A percentile compares a stretch with the other conserved stretches of the same genome.
These are phyloP conservation scores for Prunella vulgaris DNA, from an alignment of 257 asterid genomes.

Conservation along the genomic window DNA sequence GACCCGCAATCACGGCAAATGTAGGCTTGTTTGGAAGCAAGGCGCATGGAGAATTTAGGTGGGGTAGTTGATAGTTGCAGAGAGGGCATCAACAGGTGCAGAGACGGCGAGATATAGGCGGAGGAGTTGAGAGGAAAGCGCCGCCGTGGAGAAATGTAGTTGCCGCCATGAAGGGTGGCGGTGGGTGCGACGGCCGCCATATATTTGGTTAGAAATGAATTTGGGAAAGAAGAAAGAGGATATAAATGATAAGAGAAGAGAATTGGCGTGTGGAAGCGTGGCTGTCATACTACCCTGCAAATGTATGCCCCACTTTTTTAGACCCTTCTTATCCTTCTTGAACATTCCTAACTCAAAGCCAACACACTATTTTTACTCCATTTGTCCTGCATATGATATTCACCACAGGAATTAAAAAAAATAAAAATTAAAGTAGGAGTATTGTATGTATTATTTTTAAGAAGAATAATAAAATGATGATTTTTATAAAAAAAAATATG, in stretches of 20 bases:
- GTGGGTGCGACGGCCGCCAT: conserved; percentile 50
- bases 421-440: no score
- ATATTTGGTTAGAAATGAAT: conserved; percentile 20
- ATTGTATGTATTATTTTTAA: no score
- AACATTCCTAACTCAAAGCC: not conserved
- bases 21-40: conserved; percentile 80
- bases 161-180: conserved; percentile 35
- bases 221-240: not conserved
- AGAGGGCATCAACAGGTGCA: conserved; percentile 47
- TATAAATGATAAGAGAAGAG: conserved; percentile 29
- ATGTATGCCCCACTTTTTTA: conserved; percentile 12
- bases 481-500: no score
- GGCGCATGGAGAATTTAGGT: conserved; percentile 69
- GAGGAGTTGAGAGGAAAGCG: conserved; percentile 58
- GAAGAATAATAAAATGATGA: no score
- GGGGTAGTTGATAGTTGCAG: conserved; percentile 30
- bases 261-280: conserved; percentile 41
- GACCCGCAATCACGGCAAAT: conserved; percentile 98
- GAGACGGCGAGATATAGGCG: conserved; percentile 41
- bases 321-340: conserved; percentile 25
- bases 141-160: conserved; percentile 35
- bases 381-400: no score
- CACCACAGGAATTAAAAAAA: no score
- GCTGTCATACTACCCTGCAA: conserved; percentile 59
- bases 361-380: not conserved